Conservation (phyloP, 2,329 filamentous ascomycete species). For the Aspergillus sp. region DNA sequence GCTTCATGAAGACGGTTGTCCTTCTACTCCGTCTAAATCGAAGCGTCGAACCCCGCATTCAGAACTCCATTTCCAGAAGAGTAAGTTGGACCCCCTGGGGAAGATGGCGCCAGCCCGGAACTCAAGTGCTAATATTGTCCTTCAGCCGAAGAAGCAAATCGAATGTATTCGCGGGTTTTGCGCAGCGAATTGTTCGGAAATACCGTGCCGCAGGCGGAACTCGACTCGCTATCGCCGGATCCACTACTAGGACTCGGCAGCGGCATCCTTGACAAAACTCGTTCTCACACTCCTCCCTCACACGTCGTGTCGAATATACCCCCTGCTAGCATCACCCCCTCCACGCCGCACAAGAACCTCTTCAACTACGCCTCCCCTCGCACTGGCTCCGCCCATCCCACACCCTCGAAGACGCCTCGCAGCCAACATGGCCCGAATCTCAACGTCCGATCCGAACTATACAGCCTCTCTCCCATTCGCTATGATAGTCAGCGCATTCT, state of each 20-base stretch:
- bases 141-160: conserved; percentile 86
- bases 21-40: conserved; percentile 81
- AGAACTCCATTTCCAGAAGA: conserved; percentile 91
- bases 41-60: conserved; percentile 84
- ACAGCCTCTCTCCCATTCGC: conserved; percentile 91
- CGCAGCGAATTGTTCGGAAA: conserved; percentile 90
- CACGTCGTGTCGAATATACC: conserved; percentile 65
- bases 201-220: conserved; percentile 77
- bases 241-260: conserved; percentile 47
- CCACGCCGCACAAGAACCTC: conserved; percentile 95
- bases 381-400: conserved; percentile 77
- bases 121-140: conserved; percentile 13
- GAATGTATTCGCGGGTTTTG: conserved; percentile 83
- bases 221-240: conserved; percentile 63
- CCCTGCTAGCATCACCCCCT: conserved; percentile 75
- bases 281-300: conserved; percentile 78
- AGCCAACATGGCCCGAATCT: conserved; percentile 85
- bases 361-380: conserved; percentile 84
- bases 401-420: conserved; percentile 84
- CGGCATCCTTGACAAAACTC: conserved; percentile 62
- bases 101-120: not conserved
- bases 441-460: conserved; percentile 87
- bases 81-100: conserved; percentile 51
- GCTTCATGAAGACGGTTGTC: conserved; percentile 88
- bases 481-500: conserved; percentile 92